These are phyloP conservation scores for Mycosphaerelloides madeirae DNA, from an alignment of 2,329 filamentous ascomycete genomes.

Conservation along the genomic window DNA sequence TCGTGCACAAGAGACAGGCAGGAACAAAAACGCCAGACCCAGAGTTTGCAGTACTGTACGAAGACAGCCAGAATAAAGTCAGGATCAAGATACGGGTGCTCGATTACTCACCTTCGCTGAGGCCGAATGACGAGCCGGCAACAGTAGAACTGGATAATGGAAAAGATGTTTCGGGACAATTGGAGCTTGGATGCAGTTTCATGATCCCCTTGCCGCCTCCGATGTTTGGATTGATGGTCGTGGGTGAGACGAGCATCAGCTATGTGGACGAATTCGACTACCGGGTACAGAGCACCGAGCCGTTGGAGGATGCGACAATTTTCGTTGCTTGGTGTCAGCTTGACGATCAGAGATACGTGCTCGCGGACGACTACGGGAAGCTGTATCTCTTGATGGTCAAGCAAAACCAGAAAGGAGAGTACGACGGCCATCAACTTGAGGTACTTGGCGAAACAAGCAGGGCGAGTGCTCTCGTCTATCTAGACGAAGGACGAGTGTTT, in stretches of 20 bases:
- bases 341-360: slow-evolving; percentile 74
- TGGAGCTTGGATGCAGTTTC: slow-evolving; percentile 58
- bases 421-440: slow-evolving; percentile 67
- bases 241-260: slow-evolving; percentile 64
- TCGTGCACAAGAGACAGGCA: slow-evolving; percentile 52
- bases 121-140: slow-evolving; percentile 43
- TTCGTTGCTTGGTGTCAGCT: slow-evolving; percentile 90
- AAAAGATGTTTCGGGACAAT: slow-evolving; percentile 43
- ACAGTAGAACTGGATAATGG: slow-evolving; percentile 52
- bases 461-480: slow-evolving; percentile 72
- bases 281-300: slow-evolving; percentile 60
- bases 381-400: slow-evolving; percentile 80
- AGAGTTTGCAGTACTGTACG: slow-evolving; percentile 60
- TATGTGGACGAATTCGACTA: slow-evolving; percentile 74
- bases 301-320: slow-evolving; percentile 69
- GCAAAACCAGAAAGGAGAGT: slow-evolving; percentile 58
- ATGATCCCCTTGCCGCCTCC: slow-evolving; percentile 58
- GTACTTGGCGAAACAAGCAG: slow-evolving; percentile 66
- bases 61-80: slow-evolving; percentile 55
- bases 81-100: slow-evolving; percentile 54
- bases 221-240: slow-evolving; percentile 45
- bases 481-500: slow-evolving; percentile 70
- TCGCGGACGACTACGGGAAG: slow-evolving; percentile 86
- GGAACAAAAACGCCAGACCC: slow-evolving; percentile 46
- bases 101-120: slow-evolving; percentile 44